A percentile compares a stretch with the other conserved stretches of the same genome.
Conservation (phyloP, 106 monocot genomes). For the Amphibolis antarctica region DNA sequence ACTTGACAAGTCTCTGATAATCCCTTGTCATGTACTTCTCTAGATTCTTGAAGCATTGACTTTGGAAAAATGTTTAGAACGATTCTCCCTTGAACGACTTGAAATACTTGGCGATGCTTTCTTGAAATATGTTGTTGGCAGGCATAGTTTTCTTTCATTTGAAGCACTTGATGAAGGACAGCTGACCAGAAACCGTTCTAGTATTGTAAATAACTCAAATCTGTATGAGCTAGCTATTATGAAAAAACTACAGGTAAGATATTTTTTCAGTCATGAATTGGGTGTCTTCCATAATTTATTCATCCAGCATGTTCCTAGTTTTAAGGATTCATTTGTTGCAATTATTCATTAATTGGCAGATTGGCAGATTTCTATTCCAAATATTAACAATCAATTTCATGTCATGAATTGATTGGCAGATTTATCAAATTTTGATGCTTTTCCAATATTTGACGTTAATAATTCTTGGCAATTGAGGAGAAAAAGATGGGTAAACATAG, state of each 20-base stretch:
- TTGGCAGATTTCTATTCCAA: too few relatives aligned
- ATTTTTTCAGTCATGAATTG: not conserved
- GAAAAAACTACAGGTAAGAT: conserved; percentile 68
- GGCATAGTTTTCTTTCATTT: conserved; percentile 69
- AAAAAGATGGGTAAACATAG: too few relatives aligned
- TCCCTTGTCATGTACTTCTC: not conserved
- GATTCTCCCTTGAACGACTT: conserved; percentile 82
- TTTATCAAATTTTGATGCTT: too few relatives aligned
- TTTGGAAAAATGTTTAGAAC: conserved; percentile 83
- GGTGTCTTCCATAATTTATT: too few relatives aligned
- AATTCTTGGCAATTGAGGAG: too few relatives aligned
- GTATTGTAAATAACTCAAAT: conserved; percentile 67
- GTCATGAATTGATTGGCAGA: too few relatives aligned
- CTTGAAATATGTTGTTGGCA: conserved; percentile 72
- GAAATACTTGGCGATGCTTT: conserved; percentile 98
- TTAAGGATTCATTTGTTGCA: too few relatives aligned
- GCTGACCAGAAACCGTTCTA: conserved; percentile 61
- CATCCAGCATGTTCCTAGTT: too few relatives aligned
- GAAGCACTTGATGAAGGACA: conserved; percentile 87
- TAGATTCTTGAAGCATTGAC: conserved; percentile 94
- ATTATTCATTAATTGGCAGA: too few relatives aligned
- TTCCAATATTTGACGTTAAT: too few relatives aligned
- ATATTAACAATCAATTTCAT: too few relatives aligned
- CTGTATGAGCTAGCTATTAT: conserved; percentile 59
- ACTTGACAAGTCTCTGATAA: not conserved